Evolutionary conservation across 148 eudicot genomes (phyloP), one percentile per base, ranked within the genome.

Genomic region (Silene latifolia): DNA sequence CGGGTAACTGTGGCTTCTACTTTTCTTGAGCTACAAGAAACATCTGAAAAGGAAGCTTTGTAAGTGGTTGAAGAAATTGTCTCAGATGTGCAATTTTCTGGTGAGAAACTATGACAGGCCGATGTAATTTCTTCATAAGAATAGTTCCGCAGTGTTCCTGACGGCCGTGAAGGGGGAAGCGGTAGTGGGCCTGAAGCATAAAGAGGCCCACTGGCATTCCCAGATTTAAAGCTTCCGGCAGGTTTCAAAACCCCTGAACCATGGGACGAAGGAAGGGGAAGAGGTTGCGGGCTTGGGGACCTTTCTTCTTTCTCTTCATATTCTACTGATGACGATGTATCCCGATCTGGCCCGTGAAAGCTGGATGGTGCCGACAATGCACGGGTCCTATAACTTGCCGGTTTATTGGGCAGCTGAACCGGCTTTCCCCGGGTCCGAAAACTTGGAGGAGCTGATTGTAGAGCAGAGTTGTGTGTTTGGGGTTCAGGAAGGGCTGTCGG

Each of bases 361-460:
- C 69, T 66, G 51, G 69, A 66, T 66, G 69, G 69, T 39, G 47
- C 47, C 42, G 51, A 66, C 18, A 92, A 76, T 63, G 93, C 80
- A 44, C 97, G 88, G 66, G 78, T 72, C 70, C 97, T 85, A 74
- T 72, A 80, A 60, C 10, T 79, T 13, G 79, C 75, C 63, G 67
- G 24, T 35, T 65, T 79, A 21, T 62, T 83, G 21, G 80, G 56
- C 15, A 90, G 78, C 64, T 84, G 89, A 66, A 74, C 76, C 56
- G 90, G 80, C 78, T 88, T 87, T 18, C 76, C 87, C 68, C 93
- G 64, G 57, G 82, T 86, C 56, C 81, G 85, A 72, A 94, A 94
- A 80, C 98, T 95, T 21, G 96, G 89, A 32, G 98, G 98, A 42
- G 99, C 97, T 3, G 97, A 95, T 57, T 92, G 93, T 27, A 95